Conservation (phyloP, 352 stramenopile genomes). For the Phytophthora pistaciae region DNA sequence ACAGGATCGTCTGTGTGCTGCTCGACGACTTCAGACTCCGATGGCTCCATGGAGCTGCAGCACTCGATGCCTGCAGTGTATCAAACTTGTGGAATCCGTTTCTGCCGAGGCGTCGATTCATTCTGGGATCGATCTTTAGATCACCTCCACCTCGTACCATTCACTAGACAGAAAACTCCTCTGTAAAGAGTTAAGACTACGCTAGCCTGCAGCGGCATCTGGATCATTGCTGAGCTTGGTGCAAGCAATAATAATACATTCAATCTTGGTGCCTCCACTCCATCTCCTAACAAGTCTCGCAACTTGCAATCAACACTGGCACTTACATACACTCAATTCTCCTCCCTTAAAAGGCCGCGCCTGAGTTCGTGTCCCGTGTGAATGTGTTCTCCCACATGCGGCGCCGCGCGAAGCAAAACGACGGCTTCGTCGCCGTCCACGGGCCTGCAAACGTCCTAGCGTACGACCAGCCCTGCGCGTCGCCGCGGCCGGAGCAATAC, state of each 20-base stretch:
- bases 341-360: conserved; percentile 29
- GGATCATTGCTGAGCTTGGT: conserved; percentile 5
- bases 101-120: conserved; percentile 30
- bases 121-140: conserved; percentile 6
- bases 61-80: background rate
- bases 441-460: conserved; percentile 67
- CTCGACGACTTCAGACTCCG: conserved; percentile 6
- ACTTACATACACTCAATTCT: conserved; percentile 20
- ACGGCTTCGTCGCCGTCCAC: conserved; percentile 60
- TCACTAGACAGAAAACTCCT: background rate
- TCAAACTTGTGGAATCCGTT: conserved; percentile 26
- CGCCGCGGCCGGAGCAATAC: conserved; percentile 58
- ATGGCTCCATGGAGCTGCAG: conserved; percentile 16
- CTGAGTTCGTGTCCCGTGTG: conserved; percentile 19
- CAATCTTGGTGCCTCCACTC: background rate
- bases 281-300: background rate
- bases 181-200: background rate
- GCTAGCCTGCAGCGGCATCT: background rate
- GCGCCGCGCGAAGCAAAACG: conserved; percentile 68
- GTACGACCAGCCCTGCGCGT: conserved; percentile 72
- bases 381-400: conserved; percentile 81
- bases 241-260: conserved; percentile 29
- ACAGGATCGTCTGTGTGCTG: conserved; percentile 3
- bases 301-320: background rate
- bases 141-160: background rate